Evolutionary conservation across 2,329 filamentous ascomycete genomes (phyloP).

Genomic region (Corinectria fuckeliana): DNA sequence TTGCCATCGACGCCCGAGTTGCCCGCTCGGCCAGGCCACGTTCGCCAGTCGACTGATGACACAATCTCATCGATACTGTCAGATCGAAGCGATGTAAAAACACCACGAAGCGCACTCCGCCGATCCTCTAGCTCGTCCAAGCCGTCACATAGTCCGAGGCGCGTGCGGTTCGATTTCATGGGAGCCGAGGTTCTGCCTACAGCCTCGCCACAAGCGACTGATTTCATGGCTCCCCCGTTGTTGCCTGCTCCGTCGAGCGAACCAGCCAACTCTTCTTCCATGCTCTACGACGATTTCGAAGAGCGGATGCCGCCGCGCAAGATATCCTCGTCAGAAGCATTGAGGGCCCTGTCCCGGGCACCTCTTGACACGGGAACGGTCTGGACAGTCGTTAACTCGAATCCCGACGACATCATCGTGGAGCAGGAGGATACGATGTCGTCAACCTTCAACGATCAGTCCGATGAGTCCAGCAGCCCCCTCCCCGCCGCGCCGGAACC

Average conservation of each 20-base stretch:
- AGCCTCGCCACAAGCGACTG: slow-evolving; percentile 55
- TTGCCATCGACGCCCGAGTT: slow-evolving; percentile 26
- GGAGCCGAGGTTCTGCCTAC: slow-evolving; percentile 67
- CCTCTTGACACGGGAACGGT: slow-evolving; percentile 58
- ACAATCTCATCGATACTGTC: slow-evolving; percentile 59
- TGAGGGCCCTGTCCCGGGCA: slow-evolving; percentile 58
- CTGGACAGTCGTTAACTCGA: slow-evolving; percentile 57
- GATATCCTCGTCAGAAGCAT: slow-evolving; percentile 61
- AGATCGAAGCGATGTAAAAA: slow-evolving; percentile 57
- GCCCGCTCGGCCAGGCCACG: slow-evolving; percentile 43
- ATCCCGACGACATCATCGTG: slow-evolving; percentile 35
- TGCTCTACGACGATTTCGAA: slow-evolving; percentile 49
- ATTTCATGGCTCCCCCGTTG: slow-evolving; percentile 39
- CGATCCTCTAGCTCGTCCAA: slow-evolving; percentile 60
- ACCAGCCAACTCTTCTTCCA: slow-evolving; percentile 37
- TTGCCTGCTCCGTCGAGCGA: slow-evolving; percentile 37
- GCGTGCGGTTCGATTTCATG: slow-evolving; percentile 68
- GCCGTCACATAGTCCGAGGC: slow-evolving; percentile 60
- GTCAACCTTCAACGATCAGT: slow-evolving; percentile 5
- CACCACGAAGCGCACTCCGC: slow-evolving; percentile 63
- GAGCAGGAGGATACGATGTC: slow-evolving; percentile 26
- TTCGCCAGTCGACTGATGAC: slow-evolving; percentile 53
- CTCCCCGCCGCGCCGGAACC: slow-evolving; percentile 26
- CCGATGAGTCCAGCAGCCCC: slow-evolving; percentile 7
- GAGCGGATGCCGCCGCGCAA: slow-evolving; percentile 55